These are phyloP conservation scores for Rosa hybrid DNA, from an alignment of 331 rosid species.

Conservation along the genomic window DNA sequence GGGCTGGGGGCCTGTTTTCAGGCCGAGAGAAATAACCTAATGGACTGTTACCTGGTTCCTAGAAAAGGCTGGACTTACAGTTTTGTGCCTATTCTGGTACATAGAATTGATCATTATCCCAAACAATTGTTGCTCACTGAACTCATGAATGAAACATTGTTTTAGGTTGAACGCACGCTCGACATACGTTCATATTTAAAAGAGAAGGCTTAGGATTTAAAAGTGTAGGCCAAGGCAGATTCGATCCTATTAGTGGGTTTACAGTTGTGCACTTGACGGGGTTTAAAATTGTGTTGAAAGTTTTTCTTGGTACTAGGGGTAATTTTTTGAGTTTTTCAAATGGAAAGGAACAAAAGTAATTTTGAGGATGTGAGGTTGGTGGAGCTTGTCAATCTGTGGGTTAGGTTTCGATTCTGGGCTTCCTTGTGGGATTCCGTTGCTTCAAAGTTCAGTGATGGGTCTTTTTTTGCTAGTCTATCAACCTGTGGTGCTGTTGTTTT, in stretches of 20 bases:
- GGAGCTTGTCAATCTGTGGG: not conserved
- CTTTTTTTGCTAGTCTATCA: not conserved
- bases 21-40: not conserved
- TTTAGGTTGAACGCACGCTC: not conserved
- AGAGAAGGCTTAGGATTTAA: not conserved
- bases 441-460: not conserved
- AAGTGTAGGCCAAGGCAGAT: not conserved
- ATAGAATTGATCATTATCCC: not conserved
- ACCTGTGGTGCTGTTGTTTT: not conserved
- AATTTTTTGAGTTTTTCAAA: not conserved
- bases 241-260: not conserved
- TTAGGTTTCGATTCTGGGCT: not conserved
- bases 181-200: not conserved
- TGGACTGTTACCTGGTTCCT: not conserved
- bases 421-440: not conserved
- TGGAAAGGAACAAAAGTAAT: not conserved
- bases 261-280: constrained; percentile 5
- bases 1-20: not conserved
- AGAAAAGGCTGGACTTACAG: not conserved
- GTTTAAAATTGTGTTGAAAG: not conserved
- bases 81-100: not conserved
- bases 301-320: constrained; percentile 1
- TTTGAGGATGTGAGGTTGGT: not conserved
- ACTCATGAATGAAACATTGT: not conserved
- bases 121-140: not conserved